Evolutionary conservation across 345 rosid species (phyloP), one percentile per base, ranked within the genome.

Genomic region (Eucalyptus dawsonii): DNA sequence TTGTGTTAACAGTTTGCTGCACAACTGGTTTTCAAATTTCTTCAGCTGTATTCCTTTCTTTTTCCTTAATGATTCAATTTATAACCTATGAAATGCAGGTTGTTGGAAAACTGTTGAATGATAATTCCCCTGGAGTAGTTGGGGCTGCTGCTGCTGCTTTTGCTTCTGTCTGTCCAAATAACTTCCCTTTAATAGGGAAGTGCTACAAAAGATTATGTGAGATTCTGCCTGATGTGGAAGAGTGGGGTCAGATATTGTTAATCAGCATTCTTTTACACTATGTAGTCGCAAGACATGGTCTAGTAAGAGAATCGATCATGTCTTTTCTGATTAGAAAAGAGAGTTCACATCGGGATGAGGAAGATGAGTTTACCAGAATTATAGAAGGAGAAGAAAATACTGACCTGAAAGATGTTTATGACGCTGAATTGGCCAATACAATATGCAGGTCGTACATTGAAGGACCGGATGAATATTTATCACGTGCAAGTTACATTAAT

Each of bases 131-230:
- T 90, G 98, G 94, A 81, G 99, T 98, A 34, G 97, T 98, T 90
- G 99, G 99, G 89, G 98, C 98, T 83, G 98, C 99, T 80, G 99
- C 98, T 69, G 95, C 99, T 45, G 96, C 99, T 54, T 97, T 97
- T 93, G 92, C 97, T 91, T 93, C 97, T 53, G 91, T 97, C 89
- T 98, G 99, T 93, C 98, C 99, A 50, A 94, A 92, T 91, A 97
- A 95, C 91, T 96, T 97, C 87, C 87, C 94, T 81, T 90, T 97
- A 89, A 95, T 98, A n/a, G 93, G 93, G 47, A 95, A 91, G 92
- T 95, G 91, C 88, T 98, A 95, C 90, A 94, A 92, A 92, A 96
- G 94, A 92, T 80, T 98, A 87, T 97, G 99, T 88, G 95, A 97
- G 93, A 93, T 96, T 91, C 98, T 98, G 91, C 99, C 99, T 53